Evolutionary conservation across 495 filamentous ascomycete species (phyloP), one percentile per base, ranked within the genome.

Genomic region (Neurospora sp.): DNA sequence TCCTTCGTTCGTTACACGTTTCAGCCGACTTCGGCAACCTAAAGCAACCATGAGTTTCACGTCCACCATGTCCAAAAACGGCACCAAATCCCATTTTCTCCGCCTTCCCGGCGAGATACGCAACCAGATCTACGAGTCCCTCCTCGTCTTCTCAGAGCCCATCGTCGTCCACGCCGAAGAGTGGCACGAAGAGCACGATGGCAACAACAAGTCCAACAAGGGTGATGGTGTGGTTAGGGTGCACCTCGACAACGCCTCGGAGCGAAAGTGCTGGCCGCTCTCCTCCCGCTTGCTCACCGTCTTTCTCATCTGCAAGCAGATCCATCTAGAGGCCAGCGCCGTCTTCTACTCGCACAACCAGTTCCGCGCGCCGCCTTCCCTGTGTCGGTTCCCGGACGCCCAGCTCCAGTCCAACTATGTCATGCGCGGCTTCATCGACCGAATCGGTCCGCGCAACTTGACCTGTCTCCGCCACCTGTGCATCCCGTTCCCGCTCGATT

Each of bases 361-460:
- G 0, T 76, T 76, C 20, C 45, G 39, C 20, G 59, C 70, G 0
- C 75, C 75, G 4, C 16, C 69, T 5, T 39, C 27, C 3, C 16
- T 71, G 9, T 71, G 71, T 8, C 10, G 38, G 1, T 53, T 73
- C 3, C 73, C 73, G 9, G 22, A 44, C 12, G 6, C 53, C 12
- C 75, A 76, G 40, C 38, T 72, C 6, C 73, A 75, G n/a, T 27
- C 44, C 70, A 76, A 76, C 73, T 40, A 75, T 10, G 69, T 76
- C 53, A 42, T 73, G n/a, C 73, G 75, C 22, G 37, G 69, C 38
- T 76, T 76, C 71, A 71, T 76, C 12, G 75, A 76, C 75, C 53
- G 75, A 14, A 73, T 76, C 38, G 75, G 73, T 0, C 40, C 39
- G 16, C 53, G 69, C 53, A 75, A 75, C 44, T 31, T 71, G 8